Base-by-base conservation (phyloP, 208 protist genomes). In the Leishmania martiniquensis region DNA sequence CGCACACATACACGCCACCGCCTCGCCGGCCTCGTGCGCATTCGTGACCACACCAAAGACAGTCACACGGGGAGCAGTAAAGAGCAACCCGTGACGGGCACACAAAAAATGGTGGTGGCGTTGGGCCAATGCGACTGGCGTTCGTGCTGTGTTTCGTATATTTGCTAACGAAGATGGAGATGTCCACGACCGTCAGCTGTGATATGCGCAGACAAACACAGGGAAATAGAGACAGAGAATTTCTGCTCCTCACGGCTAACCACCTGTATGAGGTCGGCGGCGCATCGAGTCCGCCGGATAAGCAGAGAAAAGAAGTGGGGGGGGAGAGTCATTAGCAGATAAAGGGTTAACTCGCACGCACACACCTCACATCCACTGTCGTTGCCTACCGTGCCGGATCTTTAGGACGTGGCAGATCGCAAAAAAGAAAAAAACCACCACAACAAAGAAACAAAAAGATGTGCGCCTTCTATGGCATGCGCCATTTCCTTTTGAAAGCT, bases 81-180 rank as follows among this genome's bases (percentile, higher is more conserved):
- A n/a, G n/a, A n/a, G n/a, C n/a, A n/a, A n/a, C n/a, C n/a, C n/a
- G n/a, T 51, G 37, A n/a, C 20, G 42, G 29, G 17, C 10, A 51
- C 25, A 51, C 22, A 34, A 7, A 47, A 3, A 44, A 29, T 6
- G 63, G 17, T 1, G 42, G 42, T 20, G 39, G 63, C 22, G 32
- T 17, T 34, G 25, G 12, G 42, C 39, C 2, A 29, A 6, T 20
- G 4, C 15, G 63, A 69, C 22, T 69, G 42, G 29, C 47, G 44
- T 29, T 22, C 25, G 44, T n/a, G 29, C 6, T 20, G 42, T 39
- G 39, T 39, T 57, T 15, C 39, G 20, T 39, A 72, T 47, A 57
- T 42, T 49, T 69, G 20, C 39, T 69, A 51, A 69, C 63, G 63
- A 69, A 47, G 63, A 69, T 69, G 63, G 42, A 69, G 29, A 69